Percentiles rank a stretch among this genome's conserved stretches.
Evolutionary conservation across 1,284 basidiomycete species (phyloP).

Genomic region (Boletus mariae): DNA sequence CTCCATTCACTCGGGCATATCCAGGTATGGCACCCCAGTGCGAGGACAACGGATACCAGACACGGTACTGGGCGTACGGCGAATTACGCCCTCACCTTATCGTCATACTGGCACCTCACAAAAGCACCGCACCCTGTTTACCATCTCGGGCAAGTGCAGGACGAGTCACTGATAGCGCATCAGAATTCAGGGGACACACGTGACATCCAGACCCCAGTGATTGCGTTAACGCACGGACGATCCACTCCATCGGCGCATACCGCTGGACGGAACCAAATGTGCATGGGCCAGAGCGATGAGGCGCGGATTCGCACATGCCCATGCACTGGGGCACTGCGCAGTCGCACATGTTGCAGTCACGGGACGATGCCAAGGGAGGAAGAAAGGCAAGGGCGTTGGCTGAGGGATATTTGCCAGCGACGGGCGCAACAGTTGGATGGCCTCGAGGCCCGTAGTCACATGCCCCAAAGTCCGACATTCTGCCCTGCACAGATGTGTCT

Average conservation of each 20-base stretch:
- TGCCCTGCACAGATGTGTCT: not conserved
- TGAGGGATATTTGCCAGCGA: not conserved
- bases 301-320: not conserved
- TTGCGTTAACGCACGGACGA: not conserved
- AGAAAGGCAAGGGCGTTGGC: not conserved
- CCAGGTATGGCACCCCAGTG: conserved; percentile 14
- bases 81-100: not conserved
- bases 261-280: not conserved
- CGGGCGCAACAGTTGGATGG: not conserved
- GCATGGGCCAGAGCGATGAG: too few relatives aligned
- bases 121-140: not conserved
- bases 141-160: not conserved
- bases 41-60: conserved; percentile 10
- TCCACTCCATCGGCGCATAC: not conserved
- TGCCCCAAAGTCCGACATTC: not conserved
- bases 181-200: not conserved
- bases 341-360: not conserved
- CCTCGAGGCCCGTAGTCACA: not conserved
- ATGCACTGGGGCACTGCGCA: not conserved
- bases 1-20: not conserved
- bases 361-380: not conserved
- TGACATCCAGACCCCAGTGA: not conserved
- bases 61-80: not conserved
- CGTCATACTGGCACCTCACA: not conserved
- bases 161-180: not conserved